Evolutionary conservation across 345 rosid species (phyloP), one percentile per base, ranked within the genome.

Genomic region (Arabis hirsuta): DNA sequence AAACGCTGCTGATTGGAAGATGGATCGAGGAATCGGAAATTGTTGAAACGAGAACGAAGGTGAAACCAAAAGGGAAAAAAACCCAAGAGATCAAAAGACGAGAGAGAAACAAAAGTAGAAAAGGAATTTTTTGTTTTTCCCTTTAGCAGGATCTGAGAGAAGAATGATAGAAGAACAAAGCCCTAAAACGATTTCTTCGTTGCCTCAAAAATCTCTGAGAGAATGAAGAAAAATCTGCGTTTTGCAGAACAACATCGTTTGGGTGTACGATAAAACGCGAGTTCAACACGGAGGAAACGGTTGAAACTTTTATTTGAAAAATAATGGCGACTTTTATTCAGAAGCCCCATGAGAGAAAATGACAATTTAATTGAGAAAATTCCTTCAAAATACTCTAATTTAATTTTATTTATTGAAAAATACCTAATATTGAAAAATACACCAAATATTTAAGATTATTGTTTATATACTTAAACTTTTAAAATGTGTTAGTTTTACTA

Each of bases 231-330:
- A 58, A 34, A 67, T 53, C 78, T n/a, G 69, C 74, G 69, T 69
- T 68, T 62, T 34, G 29, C 39, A 19, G 1, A 55, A 7, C 4
- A 10, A 34, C 44, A 44, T 67, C 42, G 56, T 66, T 76, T 34
- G 45, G 67, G 77, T 71, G 81, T 64, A 71, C 76, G 65, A 57
- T 26, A 56, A 67, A 59, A 82, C 88, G 87, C 88, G 87, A 84
- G 80, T 72, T 78, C 64, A 34, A 85, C 90, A 79, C 87, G 91
- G 84, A 71, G 73, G 61, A 60, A 81, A 81, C 87, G 72, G 90
- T 87, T 87, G 79, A 68, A 78, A 27, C 6, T 0, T 45, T 52
- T 9, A 22, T 34, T 29, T 51, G 32, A 5, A 8, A 14, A 19
- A 44, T 50, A 45, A 50, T 62, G 39, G 63, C 47, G 41, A 72